A percentile compares a stretch with the other conserved stretches of the same genome.
phyloP scores from a whole-genome alignment of 2,329 filamentous ascomycete species.

The Cordyceps tenuipes region DNA sequence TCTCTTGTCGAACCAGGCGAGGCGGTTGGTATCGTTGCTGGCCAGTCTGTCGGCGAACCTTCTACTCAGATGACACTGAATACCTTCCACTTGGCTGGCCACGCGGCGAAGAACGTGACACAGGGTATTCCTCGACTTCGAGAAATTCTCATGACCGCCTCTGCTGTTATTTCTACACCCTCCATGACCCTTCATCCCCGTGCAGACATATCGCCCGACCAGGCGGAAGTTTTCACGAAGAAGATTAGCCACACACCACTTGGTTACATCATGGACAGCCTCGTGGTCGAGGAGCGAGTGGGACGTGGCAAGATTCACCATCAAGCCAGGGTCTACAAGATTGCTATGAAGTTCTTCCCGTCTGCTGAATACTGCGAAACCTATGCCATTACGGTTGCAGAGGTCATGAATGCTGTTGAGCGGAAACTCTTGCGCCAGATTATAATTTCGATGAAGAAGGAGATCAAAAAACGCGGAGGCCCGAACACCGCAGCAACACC shows the following conservation, averaged over 20 bases:
- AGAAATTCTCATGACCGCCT: slow-evolving; percentile 98
- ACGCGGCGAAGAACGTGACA: slow-evolving; percentile 97
- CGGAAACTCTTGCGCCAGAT: slow-evolving; percentile 67
- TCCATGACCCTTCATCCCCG: slow-evolving; percentile 79
- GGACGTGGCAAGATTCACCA: slow-evolving; percentile 60
- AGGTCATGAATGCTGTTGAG: slow-evolving; percentile 76
- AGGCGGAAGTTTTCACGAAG: slow-evolving; percentile 78
- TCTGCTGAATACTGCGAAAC: slow-evolving; percentile 73
- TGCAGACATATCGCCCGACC: slow-evolving; percentile 57
- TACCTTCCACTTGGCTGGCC: slow-evolving; percentile 98
- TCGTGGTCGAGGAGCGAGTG: slow-evolving; percentile 70
- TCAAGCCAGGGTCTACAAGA: slow-evolving; percentile 76
- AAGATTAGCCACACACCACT: slow-evolving; percentile 80
- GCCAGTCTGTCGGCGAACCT: slow-evolving; percentile 92
- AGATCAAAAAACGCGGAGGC: slow-evolving; percentile 65
- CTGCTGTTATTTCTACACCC: slow-evolving; percentile 79
- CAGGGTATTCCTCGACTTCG: slow-evolving; percentile 93
- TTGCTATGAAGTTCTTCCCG: slow-evolving; percentile 77
- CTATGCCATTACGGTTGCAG: slow-evolving; percentile 71
- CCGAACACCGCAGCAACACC: slow-evolving; percentile 63
- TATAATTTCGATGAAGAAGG: slow-evolving; percentile 60
- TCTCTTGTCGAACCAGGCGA: slow-evolving; percentile 92
- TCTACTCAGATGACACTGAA: slow-evolving; percentile 99
- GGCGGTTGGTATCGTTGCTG: slow-evolving; percentile 92
- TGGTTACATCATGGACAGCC: slow-evolving; percentile 73